Percentiles rank a stretch among this genome's conserved stretches.
phyloP scores from a whole-genome alignment of 208 protist genomes.

The Trypanosoma grayi region DNA sequence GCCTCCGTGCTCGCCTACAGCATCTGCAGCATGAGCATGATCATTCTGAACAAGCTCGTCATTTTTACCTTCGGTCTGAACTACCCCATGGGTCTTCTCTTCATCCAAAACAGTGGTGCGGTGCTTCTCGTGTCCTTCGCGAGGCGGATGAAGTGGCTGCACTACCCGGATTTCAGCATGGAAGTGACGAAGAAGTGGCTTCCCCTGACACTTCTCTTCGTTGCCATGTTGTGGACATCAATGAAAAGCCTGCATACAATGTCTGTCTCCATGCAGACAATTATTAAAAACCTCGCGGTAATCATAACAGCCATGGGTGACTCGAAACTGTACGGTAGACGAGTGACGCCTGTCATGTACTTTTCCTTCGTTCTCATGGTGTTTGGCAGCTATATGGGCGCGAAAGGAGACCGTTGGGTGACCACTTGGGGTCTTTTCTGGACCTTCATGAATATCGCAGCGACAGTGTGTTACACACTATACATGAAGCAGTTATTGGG shows the following conservation, averaged over 20 bases:
- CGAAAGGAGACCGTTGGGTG: conserved; percentile 70
- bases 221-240: conserved; percentile 83
- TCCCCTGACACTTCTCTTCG: conserved; percentile 73
- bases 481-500: conserved; percentile 78
- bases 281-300: conserved; percentile 82
- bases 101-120: conserved; percentile 71
- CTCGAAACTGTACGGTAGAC: conserved; percentile 54
- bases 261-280: conserved; percentile 83
- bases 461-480: conserved; percentile 80
- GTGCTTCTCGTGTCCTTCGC: conserved; percentile 50
- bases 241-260: conserved; percentile 79
- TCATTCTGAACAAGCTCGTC: conserved; percentile 85
- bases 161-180: conserved; percentile 61
- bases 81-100: conserved; percentile 65
- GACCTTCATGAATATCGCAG: conserved; percentile 73
- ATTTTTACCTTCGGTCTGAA: conserved; percentile 64
- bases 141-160: conserved; percentile 37
- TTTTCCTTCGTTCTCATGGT: conserved; percentile 26
- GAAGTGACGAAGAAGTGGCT: conserved; percentile 57
- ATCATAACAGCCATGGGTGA: conserved; percentile 84
- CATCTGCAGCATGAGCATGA: conserved; percentile 81
- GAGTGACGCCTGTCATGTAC: conserved; percentile 43
- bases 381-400: conserved; percentile 19
- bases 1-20: conserved; percentile 65
- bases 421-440: conserved; percentile 76